A percentile compares a stretch with the other conserved stretches of the same genome.
Conservation (phyloP, 2,329 filamentous ascomycete species). For the Didymella exigua region DNA sequence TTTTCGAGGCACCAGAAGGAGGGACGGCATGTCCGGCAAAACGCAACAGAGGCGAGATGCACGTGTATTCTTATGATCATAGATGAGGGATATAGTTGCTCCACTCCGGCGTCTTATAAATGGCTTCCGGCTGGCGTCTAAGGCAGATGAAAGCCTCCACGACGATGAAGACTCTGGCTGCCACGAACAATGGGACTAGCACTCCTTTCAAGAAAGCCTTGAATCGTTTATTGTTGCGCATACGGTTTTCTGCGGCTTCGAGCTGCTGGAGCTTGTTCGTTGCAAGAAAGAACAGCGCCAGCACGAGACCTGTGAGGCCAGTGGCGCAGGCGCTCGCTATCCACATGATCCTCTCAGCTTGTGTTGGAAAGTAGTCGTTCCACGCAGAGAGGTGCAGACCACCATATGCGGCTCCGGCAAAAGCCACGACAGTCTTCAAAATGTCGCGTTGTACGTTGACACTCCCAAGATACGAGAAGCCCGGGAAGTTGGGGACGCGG, state of each 20-base stretch:
- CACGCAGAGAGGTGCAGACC: constrained; percentile 39
- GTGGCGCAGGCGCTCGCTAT: constrained; percentile 31
- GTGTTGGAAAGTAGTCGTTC: constrained; percentile 36
- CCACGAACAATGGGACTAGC: constrained; percentile 25
- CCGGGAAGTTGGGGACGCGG: constrained; percentile 26
- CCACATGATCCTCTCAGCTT: constrained; percentile 33
- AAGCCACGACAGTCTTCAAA: constrained; percentile 28
- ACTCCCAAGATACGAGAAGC: constrained; percentile 29
- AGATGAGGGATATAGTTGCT: constrained; percentile 36
- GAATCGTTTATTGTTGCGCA: constrained; percentile 21
- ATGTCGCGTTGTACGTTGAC: constrained; percentile 28
- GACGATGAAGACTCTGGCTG: constrained; percentile 32
- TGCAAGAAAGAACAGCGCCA: constrained; percentile 31
- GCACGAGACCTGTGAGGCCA: constrained; percentile 30
- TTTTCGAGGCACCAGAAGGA: constrained; percentile 30
- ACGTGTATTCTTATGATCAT: constrained; percentile 7
- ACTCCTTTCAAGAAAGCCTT: constrained; percentile 11
- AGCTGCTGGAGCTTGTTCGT: constrained; percentile 22
- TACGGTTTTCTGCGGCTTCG: constrained; percentile 24
- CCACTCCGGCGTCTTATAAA: constrained; percentile 36
- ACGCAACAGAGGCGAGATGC: constrained; percentile 4
- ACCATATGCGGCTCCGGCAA: constrained; percentile 34
- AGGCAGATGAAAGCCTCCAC: constrained; percentile 37
- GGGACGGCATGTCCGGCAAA: constrained; percentile 18
- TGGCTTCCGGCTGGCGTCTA: constrained; percentile 22